Conservation (phyloP, 768 basidiomycete species). For the Cubamyces lactineus region DNA sequence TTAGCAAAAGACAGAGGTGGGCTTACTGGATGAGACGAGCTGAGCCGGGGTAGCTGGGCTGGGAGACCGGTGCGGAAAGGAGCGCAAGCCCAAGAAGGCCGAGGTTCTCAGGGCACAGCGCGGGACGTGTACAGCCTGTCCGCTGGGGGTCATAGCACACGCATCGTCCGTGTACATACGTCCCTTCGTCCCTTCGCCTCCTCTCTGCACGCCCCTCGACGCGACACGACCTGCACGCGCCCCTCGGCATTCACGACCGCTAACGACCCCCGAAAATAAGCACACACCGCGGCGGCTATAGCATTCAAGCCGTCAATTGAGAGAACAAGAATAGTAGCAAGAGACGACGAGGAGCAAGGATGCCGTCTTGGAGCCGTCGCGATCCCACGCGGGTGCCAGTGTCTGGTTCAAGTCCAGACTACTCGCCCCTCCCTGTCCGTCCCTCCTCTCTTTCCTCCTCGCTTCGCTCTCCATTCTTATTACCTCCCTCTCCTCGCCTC, state of each 20-base stretch:
- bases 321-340: constrained; percentile 9
- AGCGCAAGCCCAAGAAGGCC: too few relatives aligned
- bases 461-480: not conserved
- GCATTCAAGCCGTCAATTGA: too few relatives aligned
- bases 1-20: too few relatives aligned
- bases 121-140: too few relatives aligned
- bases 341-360: not conserved
- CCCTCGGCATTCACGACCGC: not conserved
- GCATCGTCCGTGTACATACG: too few relatives aligned
- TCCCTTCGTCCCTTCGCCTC: not conserved
- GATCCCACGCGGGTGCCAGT: constrained; percentile 3
- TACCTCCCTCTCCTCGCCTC: constrained; percentile 1
- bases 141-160: too few relatives aligned
- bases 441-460: constrained; percentile 4
- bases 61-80: too few relatives aligned
- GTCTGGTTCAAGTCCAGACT: constrained; percentile 1
- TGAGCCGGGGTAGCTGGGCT: too few relatives aligned
- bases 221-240: not conserved
- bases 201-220: not conserved
- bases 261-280: not conserved
- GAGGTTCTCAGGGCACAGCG: too few relatives aligned
- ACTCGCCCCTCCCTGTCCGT: constrained; percentile 11
- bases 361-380: constrained; percentile 18
- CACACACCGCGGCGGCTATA: too few relatives aligned
- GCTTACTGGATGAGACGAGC: too few relatives aligned